These are phyloP conservation scores for Fistulinella prunicolor DNA, from an alignment of 768 basidiomycete species.

Conservation along the genomic window DNA sequence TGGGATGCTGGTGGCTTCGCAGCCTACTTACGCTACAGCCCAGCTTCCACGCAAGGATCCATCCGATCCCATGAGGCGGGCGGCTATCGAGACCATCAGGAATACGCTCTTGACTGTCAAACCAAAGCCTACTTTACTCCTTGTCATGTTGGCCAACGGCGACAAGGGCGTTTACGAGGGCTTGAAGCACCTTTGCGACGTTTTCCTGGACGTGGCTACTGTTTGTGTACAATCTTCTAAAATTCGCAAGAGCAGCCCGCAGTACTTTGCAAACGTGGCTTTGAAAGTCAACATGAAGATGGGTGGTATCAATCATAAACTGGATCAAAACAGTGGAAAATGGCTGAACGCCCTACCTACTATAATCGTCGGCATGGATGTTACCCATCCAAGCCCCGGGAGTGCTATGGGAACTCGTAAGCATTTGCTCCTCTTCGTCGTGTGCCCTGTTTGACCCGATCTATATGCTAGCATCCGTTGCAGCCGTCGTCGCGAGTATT, in stretches of 20 bases:
- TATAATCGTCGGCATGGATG: constrained; percentile 59
- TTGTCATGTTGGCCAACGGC: constrained; percentile 46
- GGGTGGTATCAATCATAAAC: constrained; percentile 50
- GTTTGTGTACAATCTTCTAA: constrained; percentile 74
- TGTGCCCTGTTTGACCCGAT: neutral
- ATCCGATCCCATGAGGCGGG: constrained; percentile 51
- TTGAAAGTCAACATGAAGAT: constrained; percentile 56
- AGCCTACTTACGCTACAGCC: constrained; percentile 34
- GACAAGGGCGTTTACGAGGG: constrained; percentile 52
- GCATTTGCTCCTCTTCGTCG: neutral
- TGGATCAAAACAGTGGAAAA: constrained; percentile 37
- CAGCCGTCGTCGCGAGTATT: constrained; percentile 51
- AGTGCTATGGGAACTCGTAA: constrained; percentile 52
- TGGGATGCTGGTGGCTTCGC: constrained; percentile 53
- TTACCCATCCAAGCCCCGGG: constrained; percentile 78
- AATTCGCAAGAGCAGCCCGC: constrained; percentile 59
- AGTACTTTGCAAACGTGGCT: constrained; percentile 56
- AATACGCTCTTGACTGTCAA: constrained; percentile 35
- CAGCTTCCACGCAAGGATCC: constrained; percentile 50
- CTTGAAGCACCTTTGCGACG: constrained; percentile 51
- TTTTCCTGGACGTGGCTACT: constrained; percentile 49
- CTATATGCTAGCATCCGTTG: constrained; percentile 39
- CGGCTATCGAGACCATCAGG: constrained; percentile 48
- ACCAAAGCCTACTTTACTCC: constrained; percentile 41
- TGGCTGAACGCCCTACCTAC: constrained; percentile 43